These are phyloP conservation scores for Vachellia pachyceras DNA, from an alignment of 306 rosid genomes.

Conservation along the genomic window DNA sequence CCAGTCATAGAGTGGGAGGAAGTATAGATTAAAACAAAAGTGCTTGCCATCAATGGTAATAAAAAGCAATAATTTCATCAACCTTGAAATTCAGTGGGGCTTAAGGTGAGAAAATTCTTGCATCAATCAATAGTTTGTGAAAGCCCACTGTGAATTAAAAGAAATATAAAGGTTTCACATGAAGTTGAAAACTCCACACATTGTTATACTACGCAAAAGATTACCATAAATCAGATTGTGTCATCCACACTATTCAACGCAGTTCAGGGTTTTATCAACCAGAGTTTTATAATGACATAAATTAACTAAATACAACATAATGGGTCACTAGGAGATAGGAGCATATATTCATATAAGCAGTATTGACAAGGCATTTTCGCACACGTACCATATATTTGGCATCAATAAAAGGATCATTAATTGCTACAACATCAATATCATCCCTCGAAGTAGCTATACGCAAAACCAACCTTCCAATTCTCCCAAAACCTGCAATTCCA, in stretches of 20 bases:
- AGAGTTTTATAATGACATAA: not conserved
- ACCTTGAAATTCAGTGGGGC: not conserved
- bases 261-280: not conserved
- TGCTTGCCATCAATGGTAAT: not conserved
- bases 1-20: not conserved
- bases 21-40: not conserved
- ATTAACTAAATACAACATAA: not conserved
- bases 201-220: not conserved
- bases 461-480: constrained; percentile 95
- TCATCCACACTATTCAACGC: not conserved
- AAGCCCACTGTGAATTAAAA: not conserved
- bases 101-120: not conserved
- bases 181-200: not conserved
- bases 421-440: constrained; percentile 90
- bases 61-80: not conserved
- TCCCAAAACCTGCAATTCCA: constrained; percentile 82
- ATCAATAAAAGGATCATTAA: constrained; percentile 93
- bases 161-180: not conserved
- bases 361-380: constrained; percentile 22
- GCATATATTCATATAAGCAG: constrained; percentile 13
- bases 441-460: constrained; percentile 83
- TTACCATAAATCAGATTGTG: not conserved
- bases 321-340: not conserved
- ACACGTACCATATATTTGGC: constrained; percentile 89
- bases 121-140: not conserved